A percentile compares a stretch with the other conserved stretches of the same genome.
These are phyloP conservation scores for Hymenoscyphus scutula DNA, from an alignment of 2,329 filamentous ascomycete genomes.

Conservation along the genomic window DNA sequence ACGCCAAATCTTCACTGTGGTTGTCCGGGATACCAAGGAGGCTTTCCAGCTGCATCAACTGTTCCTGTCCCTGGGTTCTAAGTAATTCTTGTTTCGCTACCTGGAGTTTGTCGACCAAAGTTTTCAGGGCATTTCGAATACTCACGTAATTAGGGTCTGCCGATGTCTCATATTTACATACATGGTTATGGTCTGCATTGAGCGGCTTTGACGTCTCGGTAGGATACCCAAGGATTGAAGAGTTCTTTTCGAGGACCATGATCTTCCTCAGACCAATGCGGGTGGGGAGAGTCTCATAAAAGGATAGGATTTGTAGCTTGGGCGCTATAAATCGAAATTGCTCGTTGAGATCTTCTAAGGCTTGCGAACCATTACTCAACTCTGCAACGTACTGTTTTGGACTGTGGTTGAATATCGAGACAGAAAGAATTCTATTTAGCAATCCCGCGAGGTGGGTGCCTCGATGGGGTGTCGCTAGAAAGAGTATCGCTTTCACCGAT, in stretches of 20 bases:
- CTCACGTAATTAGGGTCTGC: constrained; percentile 28
- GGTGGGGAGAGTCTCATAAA: constrained; percentile 44
- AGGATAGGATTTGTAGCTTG: constrained; percentile 41
- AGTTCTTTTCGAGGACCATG: constrained; percentile 34
- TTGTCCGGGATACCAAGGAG: constrained; percentile 1
- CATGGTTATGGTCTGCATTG: constrained; percentile 36
- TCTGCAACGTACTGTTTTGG: constrained; percentile 42
- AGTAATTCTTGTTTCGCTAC: neutral
- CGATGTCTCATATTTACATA: constrained; percentile 36
- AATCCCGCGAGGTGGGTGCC: constrained; percentile 40
- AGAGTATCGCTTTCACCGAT: constrained; percentile 39
- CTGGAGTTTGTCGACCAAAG: constrained; percentile 24
- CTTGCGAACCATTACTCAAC: constrained; percentile 38
- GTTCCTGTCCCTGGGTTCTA: neutral
- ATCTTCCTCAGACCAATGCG: constrained; percentile 27
- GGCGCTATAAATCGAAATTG: constrained; percentile 42
- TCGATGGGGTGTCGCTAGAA: constrained; percentile 43
- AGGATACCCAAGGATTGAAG: constrained; percentile 33
- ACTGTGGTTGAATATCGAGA: constrained; percentile 24
- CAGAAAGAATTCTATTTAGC: constrained; percentile 39
- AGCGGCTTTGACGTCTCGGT: constrained; percentile 28
- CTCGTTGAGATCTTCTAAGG: constrained; percentile 44
- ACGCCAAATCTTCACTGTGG: constrained; percentile 17
- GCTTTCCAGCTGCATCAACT: neutral
- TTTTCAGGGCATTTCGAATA: constrained; percentile 17